Conservation (phyloP, 768 basidiomycete genomes). For the Panus rudis region DNA sequence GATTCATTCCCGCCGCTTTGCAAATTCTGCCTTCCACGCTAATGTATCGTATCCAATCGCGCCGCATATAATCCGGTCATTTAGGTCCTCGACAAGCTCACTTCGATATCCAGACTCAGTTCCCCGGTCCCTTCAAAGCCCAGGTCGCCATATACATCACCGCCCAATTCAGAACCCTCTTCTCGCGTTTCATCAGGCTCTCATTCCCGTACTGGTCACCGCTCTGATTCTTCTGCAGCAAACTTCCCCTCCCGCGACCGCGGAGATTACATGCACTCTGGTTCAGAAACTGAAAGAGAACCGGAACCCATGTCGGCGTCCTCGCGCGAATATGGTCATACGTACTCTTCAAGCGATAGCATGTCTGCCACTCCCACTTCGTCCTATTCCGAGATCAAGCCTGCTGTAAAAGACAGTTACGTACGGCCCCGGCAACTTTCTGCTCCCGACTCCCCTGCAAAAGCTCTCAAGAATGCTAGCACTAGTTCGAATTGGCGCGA, state of each 20-base stretch:
- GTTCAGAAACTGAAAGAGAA: slow-evolving; percentile 81
- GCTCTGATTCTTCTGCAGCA: slow-evolving; percentile 24
- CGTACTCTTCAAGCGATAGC: slow-evolving; percentile 33
- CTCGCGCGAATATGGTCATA: slow-evolving; percentile 17
- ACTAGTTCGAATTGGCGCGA: not conserved
- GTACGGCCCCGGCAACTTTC: slow-evolving; percentile 40
- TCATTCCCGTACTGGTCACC: slow-evolving; percentile 11
- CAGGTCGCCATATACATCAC: slow-evolving; percentile 33
- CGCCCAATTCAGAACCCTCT: slow-evolving; percentile 22
- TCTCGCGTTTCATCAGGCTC: slow-evolving; percentile 28
- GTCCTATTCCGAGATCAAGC: slow-evolving; percentile 16
- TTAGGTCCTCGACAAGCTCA: slow-evolving; percentile 65
- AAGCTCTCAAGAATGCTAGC: slow-evolving; percentile 8
- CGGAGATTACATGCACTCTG: slow-evolving; percentile 38
- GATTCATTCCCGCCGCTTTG: too few relatives aligned
- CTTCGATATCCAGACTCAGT: slow-evolving; percentile 46
- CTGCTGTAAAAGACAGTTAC: not conserved
- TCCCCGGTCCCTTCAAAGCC: slow-evolving; percentile 44
- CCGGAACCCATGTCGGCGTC: too few relatives aligned
- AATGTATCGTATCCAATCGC: too few relatives aligned
- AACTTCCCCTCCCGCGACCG: slow-evolving; percentile 17
- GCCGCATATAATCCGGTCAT: slow-evolving; percentile 4
- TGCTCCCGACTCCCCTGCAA: slow-evolving; percentile 40
- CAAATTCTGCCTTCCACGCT: too few relatives aligned
- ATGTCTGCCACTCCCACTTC: slow-evolving; percentile 32